Evolutionary conservation across 2,329 filamentous ascomycete genomes (phyloP), one percentile per base, ranked within the genome.

Genomic region (Coniella lustricola): DNA sequence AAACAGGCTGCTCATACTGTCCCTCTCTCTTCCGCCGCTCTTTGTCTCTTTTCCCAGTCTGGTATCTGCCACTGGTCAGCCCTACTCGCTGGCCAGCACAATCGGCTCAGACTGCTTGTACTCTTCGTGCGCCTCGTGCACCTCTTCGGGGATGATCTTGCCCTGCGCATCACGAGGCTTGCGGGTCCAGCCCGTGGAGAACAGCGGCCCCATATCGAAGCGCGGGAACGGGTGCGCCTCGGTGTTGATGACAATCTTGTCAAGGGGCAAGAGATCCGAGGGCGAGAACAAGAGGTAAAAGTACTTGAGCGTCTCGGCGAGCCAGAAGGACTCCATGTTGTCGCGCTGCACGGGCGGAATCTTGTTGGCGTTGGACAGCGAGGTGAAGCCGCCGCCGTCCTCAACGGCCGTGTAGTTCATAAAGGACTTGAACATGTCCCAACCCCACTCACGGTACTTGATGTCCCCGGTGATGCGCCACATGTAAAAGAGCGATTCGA

Each of bases 281-380:
- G 87, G 82, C 2, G 88, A 90, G 69, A 98, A 98, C 31, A 98
- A 75, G 35, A 98, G 79, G 66, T 95, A 98, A 64, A 98, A 86
- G 65, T 98, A 98, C 69, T 98, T 98, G 38, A 98, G 74, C 18
- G 93, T 98, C 71, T 98, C 93, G 40, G 93, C 90, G 73, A 98
- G 79, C 93, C 93, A 98, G 70, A 97, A 97, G 63, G 89, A 94
- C 70, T 98, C 93, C 91, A 98, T 96, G 59, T 97, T 97, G 67
- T 98, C 91, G 52, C 81, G 76, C 39, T 73, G 71, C 13, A 72
- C 65, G 0, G 89, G 81, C 17, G 90, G 90, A 9, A 93, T 67
- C 4, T 68, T 67, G 56, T 84, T 82, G 21, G 90, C 90, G 62
- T 94, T 81, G 16, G 75, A 75, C 53, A 97, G 73, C 56, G 85